Evolutionary conservation across 106 monocot species (phyloP).

Genomic region (Dactylorhiza incarnata): DNA sequence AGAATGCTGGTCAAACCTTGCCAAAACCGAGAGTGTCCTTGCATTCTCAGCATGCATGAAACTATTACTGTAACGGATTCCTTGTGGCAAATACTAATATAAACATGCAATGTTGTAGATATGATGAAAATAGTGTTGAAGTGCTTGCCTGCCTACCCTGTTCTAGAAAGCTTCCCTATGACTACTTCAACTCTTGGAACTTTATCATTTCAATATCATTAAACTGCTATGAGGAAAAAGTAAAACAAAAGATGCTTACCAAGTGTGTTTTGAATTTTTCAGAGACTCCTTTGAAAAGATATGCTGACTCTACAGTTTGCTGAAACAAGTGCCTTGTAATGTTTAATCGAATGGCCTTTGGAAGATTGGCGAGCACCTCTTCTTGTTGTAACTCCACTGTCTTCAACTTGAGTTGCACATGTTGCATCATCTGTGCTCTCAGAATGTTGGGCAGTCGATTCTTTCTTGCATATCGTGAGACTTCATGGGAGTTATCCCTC

Average conservation of each 20-base stretch:
- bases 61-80: no score
- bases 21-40: no score
- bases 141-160: background rate
- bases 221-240: background rate
- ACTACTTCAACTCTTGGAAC: background rate
- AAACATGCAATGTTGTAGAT: background rate
- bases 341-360: conserved; percentile 65
- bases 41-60: no score
- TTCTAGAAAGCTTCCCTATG: background rate
- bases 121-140: background rate
- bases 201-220: background rate
- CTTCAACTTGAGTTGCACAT: conserved; percentile 53
- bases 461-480: conserved; percentile 34
- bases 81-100: background rate
- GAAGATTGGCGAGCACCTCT: conserved; percentile 33
- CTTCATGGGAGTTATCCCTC: conserved; percentile 36
- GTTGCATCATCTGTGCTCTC: conserved; percentile 45
- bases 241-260: conserved; percentile 25
- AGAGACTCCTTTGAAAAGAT: conserved; percentile 52
- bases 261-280: conserved; percentile 45
- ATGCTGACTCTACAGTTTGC: conserved; percentile 20
- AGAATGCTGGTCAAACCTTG: no score
- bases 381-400: conserved; percentile 53
- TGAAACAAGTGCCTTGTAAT: conserved; percentile 55
- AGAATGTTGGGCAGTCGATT: conserved; percentile 35